Percentiles rank a stretch among this genome's conserved stretches.
Evolutionary conservation across 345 rosid genomes (phyloP).

Genomic region (Bretschneidera sinensis): DNA sequence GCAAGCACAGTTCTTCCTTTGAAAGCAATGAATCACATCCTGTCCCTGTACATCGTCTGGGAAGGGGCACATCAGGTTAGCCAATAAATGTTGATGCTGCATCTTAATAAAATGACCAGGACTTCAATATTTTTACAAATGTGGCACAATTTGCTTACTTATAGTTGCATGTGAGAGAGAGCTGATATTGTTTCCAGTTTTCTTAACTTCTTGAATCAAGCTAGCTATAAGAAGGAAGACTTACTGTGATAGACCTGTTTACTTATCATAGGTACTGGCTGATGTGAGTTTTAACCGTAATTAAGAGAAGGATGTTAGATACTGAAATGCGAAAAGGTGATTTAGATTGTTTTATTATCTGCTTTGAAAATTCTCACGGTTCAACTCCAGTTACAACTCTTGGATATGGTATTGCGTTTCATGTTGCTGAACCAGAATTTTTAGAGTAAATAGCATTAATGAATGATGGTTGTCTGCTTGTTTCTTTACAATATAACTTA

Average conservation of each 20-base stretch:
- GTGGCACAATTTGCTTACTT: neutral
- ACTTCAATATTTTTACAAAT: neutral
- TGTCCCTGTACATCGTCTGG: slow-evolving; percentile 86
- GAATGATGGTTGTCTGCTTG: neutral
- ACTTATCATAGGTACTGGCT: neutral
- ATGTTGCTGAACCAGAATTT: too few species aligned
- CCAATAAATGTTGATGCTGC: neutral
- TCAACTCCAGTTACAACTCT: neutral
- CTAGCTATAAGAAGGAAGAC: neutral
- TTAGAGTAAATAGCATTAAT: neutral
- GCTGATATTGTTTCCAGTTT: neutral
- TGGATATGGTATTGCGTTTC: too few species aligned
- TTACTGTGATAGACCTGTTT: neutral
- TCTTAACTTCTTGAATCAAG: neutral
- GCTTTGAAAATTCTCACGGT: neutral
- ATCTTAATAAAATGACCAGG: neutral
- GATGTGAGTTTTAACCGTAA: neutral
- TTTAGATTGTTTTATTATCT: neutral
- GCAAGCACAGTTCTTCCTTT: slow-evolving; percentile 27
- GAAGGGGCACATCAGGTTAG: slow-evolving; percentile 92
- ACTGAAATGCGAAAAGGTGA: neutral
- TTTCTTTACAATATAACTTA: neutral
- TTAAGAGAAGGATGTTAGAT: neutral
- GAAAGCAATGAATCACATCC: slow-evolving; percentile 42
- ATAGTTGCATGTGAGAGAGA: neutral